A percentile compares a stretch with the other conserved stretches of the same genome.
These are phyloP conservation scores for Starmerella vaccinii DNA, from an alignment of 805 yeast species.

Conservation along the genomic window DNA sequence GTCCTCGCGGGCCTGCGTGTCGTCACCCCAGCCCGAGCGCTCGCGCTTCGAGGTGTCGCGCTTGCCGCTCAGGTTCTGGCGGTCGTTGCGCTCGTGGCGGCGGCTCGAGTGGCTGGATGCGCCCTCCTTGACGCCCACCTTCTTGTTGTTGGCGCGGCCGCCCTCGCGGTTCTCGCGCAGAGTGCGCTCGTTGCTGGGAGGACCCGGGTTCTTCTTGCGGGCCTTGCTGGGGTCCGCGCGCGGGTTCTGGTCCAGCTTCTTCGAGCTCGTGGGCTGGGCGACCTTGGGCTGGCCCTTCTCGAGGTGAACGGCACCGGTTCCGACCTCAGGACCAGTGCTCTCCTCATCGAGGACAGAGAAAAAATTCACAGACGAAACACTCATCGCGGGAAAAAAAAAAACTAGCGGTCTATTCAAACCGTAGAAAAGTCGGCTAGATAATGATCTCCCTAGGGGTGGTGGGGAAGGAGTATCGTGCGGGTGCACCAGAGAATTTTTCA, in stretches of 20 bases:
- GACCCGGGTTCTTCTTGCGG: conserved; percentile 40
- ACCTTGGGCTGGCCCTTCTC: conserved; percentile 44
- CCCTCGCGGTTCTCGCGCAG: conserved; percentile 52
- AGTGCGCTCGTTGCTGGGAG: conserved; percentile 85
- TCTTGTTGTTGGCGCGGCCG: conserved; percentile 53
- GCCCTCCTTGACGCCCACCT: conserved; percentile 38
- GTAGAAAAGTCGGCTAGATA: conserved; percentile 1
- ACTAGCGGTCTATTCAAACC: conserved; percentile 3
- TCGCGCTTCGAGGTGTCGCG: conserved; percentile 76
- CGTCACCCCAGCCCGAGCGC: conserved; percentile 82
- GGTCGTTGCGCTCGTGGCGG: conserved; percentile 55
- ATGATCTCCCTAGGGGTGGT: not conserved
- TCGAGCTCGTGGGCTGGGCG: conserved; percentile 56
- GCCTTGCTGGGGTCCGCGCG: conserved; percentile 56
- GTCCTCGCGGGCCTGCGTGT: conserved; percentile 58
- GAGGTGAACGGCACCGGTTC: conserved; percentile 21
- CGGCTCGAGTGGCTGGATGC: conserved; percentile 46
- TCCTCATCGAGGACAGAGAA: conserved; percentile 24
- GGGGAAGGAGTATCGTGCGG: conserved; percentile 5
- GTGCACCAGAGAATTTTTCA: conserved; percentile 12
- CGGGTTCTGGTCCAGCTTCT: conserved; percentile 45
- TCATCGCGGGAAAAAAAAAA: conserved; percentile 11
- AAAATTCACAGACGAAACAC: conserved; percentile 24
- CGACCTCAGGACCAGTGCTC: conserved; percentile 15
- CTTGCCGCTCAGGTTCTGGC: conserved; percentile 77